A percentile compares a stretch with the other conserved stretches of the same genome.
Conservation (phyloP, 495 filamentous ascomycete species). For the Letharia lupina region DNA sequence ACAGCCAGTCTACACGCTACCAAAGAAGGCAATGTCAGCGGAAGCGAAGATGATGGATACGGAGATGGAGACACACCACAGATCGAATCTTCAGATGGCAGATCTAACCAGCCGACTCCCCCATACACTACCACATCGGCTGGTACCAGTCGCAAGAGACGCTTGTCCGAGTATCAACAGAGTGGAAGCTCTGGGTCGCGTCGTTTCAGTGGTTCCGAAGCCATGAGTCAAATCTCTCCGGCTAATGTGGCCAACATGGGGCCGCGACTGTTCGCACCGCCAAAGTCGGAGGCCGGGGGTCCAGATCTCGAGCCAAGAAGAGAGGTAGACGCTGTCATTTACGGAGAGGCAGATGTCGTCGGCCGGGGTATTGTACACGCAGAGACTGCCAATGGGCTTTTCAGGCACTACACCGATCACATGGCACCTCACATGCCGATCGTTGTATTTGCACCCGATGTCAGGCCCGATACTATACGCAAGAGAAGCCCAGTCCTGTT, state of each 20-base stretch:
- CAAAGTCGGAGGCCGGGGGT: neutral
- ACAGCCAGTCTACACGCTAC: slow-evolving; percentile 65
- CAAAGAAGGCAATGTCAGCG: slow-evolving; percentile 30
- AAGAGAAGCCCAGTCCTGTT: slow-evolving; percentile 70
- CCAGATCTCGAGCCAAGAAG: neutral
- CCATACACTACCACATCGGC: slow-evolving; percentile 12
- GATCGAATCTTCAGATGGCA: neutral
- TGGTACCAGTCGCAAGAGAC: slow-evolving; percentile 12
- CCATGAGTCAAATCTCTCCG: slow-evolving; percentile 6
- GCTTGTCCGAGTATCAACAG: slow-evolving; percentile 15
- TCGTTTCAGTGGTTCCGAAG: neutral
- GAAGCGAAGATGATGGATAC: slow-evolving; percentile 29
- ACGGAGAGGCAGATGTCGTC: slow-evolving; percentile 49
- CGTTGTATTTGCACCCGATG: slow-evolving; percentile 63
- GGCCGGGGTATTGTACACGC: slow-evolving; percentile 59
- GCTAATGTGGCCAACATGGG: slow-evolving; percentile 12
- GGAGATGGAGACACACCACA: slow-evolving; percentile 26
- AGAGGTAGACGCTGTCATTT: neutral
- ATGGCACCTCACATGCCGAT: slow-evolving; percentile 68
- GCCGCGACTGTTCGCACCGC: neutral
- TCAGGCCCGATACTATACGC: slow-evolving; percentile 58
- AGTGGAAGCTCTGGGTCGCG: neutral
- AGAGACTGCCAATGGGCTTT: slow-evolving; percentile 54
- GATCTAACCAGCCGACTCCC: slow-evolving; percentile 10
- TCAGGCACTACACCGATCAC: slow-evolving; percentile 57